Evolutionary conservation across 176 grass and related monocot species (phyloP).

Genomic region (Urochloa ruziziensis): DNA sequence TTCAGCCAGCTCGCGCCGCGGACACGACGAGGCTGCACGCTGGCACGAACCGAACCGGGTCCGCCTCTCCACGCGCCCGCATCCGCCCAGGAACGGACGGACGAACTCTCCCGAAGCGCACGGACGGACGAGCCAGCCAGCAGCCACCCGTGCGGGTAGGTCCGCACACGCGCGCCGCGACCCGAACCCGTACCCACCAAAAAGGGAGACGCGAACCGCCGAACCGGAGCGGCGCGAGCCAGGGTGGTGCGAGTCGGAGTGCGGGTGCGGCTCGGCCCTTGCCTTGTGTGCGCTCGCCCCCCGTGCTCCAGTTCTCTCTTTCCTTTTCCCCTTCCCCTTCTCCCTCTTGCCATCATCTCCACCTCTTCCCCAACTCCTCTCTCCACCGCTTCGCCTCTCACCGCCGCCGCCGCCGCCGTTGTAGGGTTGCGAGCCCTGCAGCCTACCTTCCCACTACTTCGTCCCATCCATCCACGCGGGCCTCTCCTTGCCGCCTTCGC

Average conservation of each 20-base stretch:
- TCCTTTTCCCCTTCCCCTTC: neutral
- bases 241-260: neutral
- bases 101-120: no score
- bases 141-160: no score
- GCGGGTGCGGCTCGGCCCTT: neutral
- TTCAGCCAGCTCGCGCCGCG: neutral
- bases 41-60: neutral
- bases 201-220: no score
- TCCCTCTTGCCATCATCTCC: neutral
- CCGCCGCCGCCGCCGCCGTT: neutral
- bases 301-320: neutral
- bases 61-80: neutral
- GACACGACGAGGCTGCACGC: neutral
- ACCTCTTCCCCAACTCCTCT: neutral
- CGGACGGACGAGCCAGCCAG: neutral
- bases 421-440: neutral
- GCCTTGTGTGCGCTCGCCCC: neutral
- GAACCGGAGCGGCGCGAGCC: neutral
- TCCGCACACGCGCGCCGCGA: neutral
- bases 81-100: neutral
- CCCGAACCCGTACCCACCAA: neutral
- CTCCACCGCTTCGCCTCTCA: neutral
- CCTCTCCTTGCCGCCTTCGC: neutral
- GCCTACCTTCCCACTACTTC: neutral
- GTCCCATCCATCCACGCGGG: neutral